Conservation (phyloP, 495 filamentous ascomycete genomes). For the Staphylotrichum longicolle region DNA sequence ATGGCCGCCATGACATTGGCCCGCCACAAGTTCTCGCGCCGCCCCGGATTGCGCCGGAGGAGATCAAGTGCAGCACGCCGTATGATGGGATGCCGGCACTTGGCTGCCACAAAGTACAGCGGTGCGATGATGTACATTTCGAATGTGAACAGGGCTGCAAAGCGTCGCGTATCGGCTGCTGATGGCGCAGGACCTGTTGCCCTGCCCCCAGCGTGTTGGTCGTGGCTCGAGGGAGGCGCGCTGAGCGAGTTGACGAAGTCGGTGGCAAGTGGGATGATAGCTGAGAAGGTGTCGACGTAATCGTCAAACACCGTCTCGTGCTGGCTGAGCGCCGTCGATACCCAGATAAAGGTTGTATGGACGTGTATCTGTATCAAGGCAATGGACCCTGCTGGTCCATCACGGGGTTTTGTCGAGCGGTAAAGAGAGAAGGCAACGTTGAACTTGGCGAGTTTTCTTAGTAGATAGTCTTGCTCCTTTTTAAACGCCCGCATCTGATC, state of each 20-base stretch:
- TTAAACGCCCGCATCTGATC: constrained; percentile 32
- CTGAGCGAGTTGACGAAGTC: constrained; percentile 30
- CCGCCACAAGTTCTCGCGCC: constrained; percentile 43
- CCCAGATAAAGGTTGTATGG: constrained; percentile 37
- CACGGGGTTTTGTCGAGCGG: constrained; percentile 23
- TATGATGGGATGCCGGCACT: constrained; percentile 47
- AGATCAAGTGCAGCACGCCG: constrained; percentile 44
- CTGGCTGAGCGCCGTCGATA: constrained; percentile 36
- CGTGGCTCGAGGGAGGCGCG: constrained; percentile 3
- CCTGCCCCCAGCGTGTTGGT: constrained; percentile 9
- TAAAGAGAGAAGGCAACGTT: constrained; percentile 38
- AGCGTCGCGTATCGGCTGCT: constrained; percentile 22
- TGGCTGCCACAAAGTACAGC: constrained; percentile 50
- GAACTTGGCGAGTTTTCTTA: constrained; percentile 35
- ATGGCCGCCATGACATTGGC: constrained; percentile 38
- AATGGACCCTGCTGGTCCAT: constrained; percentile 28
- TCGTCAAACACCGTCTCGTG: constrained; percentile 41
- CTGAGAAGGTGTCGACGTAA: constrained; percentile 38
- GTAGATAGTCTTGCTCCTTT: constrained; percentile 31
- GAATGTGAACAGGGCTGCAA: constrained; percentile 44
- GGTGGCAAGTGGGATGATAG: constrained; percentile 36
- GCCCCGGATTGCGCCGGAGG: constrained; percentile 35
- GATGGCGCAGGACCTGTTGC: constrained; percentile 5
- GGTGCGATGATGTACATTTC: constrained; percentile 52
- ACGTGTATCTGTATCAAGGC: constrained; percentile 34